Evolutionary conservation across 2,329 filamentous ascomycete species (phyloP).

Genomic region (Xylariomycetidae sp.): DNA sequence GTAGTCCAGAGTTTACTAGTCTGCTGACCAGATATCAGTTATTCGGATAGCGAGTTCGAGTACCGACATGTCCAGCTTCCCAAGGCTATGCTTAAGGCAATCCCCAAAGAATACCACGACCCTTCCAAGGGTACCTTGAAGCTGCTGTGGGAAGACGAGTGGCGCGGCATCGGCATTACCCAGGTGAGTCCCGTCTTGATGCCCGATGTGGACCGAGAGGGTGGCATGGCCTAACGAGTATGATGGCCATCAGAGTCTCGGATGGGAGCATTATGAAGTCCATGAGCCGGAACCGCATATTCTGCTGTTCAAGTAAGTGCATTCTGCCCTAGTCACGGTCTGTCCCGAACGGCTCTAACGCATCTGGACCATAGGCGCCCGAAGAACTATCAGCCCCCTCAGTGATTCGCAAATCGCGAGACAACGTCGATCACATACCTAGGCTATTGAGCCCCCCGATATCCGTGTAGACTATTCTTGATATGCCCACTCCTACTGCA

Average conservation of each 20-base stretch:
- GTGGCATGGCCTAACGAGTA: conserved; percentile 7
- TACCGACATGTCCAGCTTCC: conserved; percentile 97
- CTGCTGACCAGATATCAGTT: conserved; percentile 50
- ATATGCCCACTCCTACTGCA: conserved; percentile 23
- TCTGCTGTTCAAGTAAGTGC: conserved; percentile 88
- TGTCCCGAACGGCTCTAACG: too few relatives aligned
- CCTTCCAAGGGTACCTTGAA: conserved; percentile 86
- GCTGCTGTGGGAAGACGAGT: conserved; percentile 96
- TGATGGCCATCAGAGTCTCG: conserved; percentile 66
- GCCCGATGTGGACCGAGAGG: conserved; percentile 1
- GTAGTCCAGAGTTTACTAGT: too few relatives aligned
- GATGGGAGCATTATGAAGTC: conserved; percentile 99
- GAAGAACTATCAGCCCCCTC: conserved; percentile 76
- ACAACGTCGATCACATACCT: conserved; percentile 10
- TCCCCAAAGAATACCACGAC: conserved; percentile 93
- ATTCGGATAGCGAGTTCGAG: conserved; percentile 88
- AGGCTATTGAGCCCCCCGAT: conserved; percentile 5
- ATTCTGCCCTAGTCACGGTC: too few relatives aligned
- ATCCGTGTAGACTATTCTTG: conserved; percentile 18
- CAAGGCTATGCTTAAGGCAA: conserved; percentile 96
- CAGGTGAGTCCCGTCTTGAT: conserved; percentile 58
- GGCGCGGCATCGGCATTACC: conserved; percentile 94
- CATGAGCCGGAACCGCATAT: conserved; percentile 99
- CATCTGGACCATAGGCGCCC: conserved; percentile 75
- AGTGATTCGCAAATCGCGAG: conserved; percentile 31